These are phyloP conservation scores for Yamadazyma nakazawae DNA, from an alignment of 805 yeast genomes.

Conservation along the genomic window DNA sequence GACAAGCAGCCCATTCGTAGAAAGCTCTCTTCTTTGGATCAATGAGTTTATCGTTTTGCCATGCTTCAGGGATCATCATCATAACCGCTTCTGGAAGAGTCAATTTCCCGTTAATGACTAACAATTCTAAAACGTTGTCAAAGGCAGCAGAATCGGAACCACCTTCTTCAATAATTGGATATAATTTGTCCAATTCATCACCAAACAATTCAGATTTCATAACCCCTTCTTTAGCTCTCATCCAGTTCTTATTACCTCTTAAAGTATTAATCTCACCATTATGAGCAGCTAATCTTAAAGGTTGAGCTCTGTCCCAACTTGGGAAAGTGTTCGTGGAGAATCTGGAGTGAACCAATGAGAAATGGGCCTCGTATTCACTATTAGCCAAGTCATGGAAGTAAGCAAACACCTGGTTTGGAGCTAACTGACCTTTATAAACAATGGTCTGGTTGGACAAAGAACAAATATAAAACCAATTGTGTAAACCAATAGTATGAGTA, in stretches of 20 bases:
- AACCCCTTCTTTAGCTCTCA: constrained; percentile 97
- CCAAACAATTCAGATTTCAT: constrained; percentile 86
- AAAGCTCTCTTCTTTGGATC: constrained; percentile 91
- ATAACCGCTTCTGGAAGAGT: constrained; percentile 95
- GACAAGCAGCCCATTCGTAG: constrained; percentile 98
- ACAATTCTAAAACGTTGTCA: constrained; percentile 89
- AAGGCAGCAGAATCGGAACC: constrained; percentile 98
- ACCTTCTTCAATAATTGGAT: constrained; percentile 96
- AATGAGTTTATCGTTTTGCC: constrained; percentile 86
- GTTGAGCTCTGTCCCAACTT: constrained; percentile 99
- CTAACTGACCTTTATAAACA: constrained; percentile 96
- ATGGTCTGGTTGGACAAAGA: constrained; percentile 85
- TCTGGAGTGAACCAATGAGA: constrained; percentile 94
- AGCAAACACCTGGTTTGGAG: constrained; percentile 92
- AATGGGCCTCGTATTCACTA: constrained; percentile 90
- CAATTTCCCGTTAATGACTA: constrained; percentile 86
- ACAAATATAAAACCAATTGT: constrained; percentile 97
- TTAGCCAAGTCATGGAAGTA: constrained; percentile 91
- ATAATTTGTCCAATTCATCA: constrained; percentile 84
- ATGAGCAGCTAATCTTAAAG: constrained; percentile 95
- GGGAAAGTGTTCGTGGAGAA: constrained; percentile 98
- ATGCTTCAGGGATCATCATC: constrained; percentile 96
- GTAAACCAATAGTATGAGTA: constrained; percentile 85
- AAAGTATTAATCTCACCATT: constrained; percentile 97
- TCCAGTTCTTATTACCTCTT: constrained; percentile 98